A percentile compares a stretch with the other conserved stretches of the same genome.
Conservation (phyloP, 202 grass and related monocot genomes). For the Setaria viridis region DNA sequence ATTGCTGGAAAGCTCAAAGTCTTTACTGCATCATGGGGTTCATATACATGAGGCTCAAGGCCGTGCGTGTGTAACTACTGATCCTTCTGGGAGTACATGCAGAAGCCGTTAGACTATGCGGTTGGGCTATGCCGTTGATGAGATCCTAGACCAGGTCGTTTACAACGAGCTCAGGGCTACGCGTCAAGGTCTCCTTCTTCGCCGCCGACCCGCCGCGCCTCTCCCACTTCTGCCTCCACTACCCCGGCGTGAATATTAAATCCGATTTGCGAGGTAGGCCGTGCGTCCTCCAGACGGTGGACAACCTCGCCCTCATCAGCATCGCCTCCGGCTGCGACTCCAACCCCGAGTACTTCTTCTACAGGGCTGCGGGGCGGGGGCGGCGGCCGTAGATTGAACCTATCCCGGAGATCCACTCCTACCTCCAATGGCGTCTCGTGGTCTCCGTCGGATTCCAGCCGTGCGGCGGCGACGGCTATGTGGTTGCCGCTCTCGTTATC, state of each 20-base stretch:
- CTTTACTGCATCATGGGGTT: too few relatives aligned
- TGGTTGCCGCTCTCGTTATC: conserved; percentile 6
- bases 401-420: not conserved
- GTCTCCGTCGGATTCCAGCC: not conserved
- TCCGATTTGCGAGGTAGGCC: not conserved
- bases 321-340: rapidly evolving
- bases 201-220: conserved; percentile 16
- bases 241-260: too few relatives aligned
- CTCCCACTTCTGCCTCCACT: conserved; percentile 21
- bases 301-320: not conserved
- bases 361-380: not conserved
- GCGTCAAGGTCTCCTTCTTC: conserved; percentile 4
- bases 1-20: too few relatives aligned
- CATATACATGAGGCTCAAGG: too few relatives aligned
- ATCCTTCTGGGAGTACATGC: too few relatives aligned
- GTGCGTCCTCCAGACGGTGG: not conserved
- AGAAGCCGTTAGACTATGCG: too few relatives aligned
- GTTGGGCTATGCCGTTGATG: too few relatives aligned
- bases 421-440: not conserved
- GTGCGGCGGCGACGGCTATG: not conserved
- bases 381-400: not conserved
- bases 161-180: too few relatives aligned
- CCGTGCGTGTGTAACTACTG: too few relatives aligned
- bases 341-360: not conserved
- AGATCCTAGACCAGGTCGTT: too few relatives aligned